Base-by-base conservation (phyloP, 768 basidiomycete genomes). In the Leccinum uliginosum region DNA sequence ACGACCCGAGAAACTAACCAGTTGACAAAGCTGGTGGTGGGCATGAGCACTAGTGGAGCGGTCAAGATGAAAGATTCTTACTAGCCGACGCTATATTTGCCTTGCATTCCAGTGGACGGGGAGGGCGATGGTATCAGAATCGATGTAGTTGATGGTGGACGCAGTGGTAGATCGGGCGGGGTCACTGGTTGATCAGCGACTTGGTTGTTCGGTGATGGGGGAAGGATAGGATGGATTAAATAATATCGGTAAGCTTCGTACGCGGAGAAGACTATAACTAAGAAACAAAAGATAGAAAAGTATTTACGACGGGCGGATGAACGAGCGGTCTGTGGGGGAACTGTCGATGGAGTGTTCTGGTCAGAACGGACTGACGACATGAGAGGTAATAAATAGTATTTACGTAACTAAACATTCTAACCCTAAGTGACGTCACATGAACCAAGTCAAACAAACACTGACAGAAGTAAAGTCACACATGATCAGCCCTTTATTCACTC, bases 61-160 rank as follows among this genome's bases (percentile, higher is more conserved):
- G 30, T 10, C 50, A 44, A 53, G 23, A 34, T 4, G 24, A 30
- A 27, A n/a, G 38, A 57, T 9, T 81, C 89, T 71, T 64, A 91
- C 87, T 91, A 91, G 78, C 88, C 89, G 62, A 91, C 82, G 58
- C 86, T 90, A 67, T 84, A 84, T 71, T 89, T 91, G 59, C 83
- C 83, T 24, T 70, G 69, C 50, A 67, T 62, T 49, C 77, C 73
- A 74, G 80, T 77, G 17, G 66, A 53, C 10, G 55, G 52, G 19
- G 56, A 51, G n/a, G 60, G 59, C 59, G 62, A 58, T 30, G 62
- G 61, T 53, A 55, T 49, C 26, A 32, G 46, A 21, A 19, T 38
- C 26, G 59, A 34, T 9, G 56, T 2, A 27, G 58, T 51, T 30
- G 69, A 51, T 1, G 53, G 23, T 47, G 40, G 21, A 32, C 45